Evolutionary conservation across 2,329 filamentous ascomycete genomes (phyloP).

Genomic region (Paecilomyces variotii): DNA sequence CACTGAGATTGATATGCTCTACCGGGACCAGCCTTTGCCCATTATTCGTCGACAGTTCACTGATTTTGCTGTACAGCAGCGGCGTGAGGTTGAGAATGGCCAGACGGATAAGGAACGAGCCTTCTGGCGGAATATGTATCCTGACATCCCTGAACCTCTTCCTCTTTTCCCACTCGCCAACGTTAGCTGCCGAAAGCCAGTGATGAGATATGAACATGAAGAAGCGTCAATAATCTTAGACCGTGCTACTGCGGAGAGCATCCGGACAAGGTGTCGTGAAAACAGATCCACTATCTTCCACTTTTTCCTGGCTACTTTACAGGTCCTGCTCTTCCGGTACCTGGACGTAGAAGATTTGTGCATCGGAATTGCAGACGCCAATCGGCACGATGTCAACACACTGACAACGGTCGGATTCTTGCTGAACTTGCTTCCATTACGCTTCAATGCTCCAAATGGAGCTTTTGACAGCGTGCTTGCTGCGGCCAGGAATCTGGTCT

Average conservation of each 20-base stretch:
- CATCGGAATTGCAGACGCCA: slow-evolving; percentile 44
- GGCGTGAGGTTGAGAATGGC: slow-evolving; percentile 13
- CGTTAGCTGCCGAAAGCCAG: slow-evolving; percentile 8
- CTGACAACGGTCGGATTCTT: slow-evolving; percentile 38
- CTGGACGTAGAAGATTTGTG: slow-evolving; percentile 31
- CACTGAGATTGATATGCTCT: slow-evolving; percentile 34
- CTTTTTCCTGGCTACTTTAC: slow-evolving; percentile 37
- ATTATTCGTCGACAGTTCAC: slow-evolving; percentile 15
- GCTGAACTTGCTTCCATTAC: slow-evolving; percentile 43
- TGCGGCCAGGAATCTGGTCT: slow-evolving; percentile 15
- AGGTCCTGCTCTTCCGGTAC: slow-evolving; percentile 29
- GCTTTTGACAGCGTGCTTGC: slow-evolving; percentile 24
- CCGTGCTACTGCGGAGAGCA: slow-evolving; percentile 6
- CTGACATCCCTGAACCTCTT: slow-evolving; percentile 14
- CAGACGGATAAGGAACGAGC: slow-evolving; percentile 19
- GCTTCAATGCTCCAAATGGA: slow-evolving; percentile 21
- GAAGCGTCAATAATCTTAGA: slow-evolving; percentile 7
- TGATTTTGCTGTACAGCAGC: slow-evolving; percentile 24
- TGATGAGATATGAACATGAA: slow-evolving; percentile 11
- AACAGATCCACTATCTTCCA: slow-evolving; percentile 37
- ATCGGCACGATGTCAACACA: slow-evolving; percentile 24
- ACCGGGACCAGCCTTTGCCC: slow-evolving; percentile 19
- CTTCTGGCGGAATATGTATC: slow-evolving; percentile 28
- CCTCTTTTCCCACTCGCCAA: slow-evolving; percentile 27
- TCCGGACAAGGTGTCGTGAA: slow-evolving; percentile 16